A percentile compares a stretch with the other conserved stretches of the same genome.
Evolutionary conservation across 129 eudicot genomes (phyloP).

Genomic region (Flaveria trinervia): DNA sequence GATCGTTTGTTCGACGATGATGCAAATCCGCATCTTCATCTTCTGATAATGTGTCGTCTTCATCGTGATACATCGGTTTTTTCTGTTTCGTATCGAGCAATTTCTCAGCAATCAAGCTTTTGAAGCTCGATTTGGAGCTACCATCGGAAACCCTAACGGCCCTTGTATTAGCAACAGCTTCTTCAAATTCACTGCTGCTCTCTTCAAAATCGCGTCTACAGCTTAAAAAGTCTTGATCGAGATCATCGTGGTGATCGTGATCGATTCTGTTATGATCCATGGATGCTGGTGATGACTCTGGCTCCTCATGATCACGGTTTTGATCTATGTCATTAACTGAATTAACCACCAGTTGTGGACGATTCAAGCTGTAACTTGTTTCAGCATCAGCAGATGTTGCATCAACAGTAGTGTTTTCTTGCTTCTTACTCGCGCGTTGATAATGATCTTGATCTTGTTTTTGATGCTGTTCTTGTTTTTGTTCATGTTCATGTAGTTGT

Average conservation of each 20-base stretch:
- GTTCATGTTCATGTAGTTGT: too few species aligned
- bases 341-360: conserved; percentile 21
- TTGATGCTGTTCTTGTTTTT: not conserved
- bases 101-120: conserved; percentile 40
- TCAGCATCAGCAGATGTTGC: conserved; percentile 26
- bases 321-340: not conserved
- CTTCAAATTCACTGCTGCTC: conserved; percentile 25
- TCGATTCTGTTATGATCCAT: conserved; percentile 10
- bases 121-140: conserved; percentile 18
- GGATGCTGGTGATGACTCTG: not conserved
- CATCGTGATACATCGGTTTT: conserved; percentile 26
- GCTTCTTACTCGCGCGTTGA: not conserved
- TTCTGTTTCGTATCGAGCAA: conserved; percentile 24
- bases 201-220: conserved; percentile 30
- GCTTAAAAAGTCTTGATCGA: conserved; percentile 18
- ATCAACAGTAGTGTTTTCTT: conserved; percentile 14
- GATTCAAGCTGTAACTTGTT: conserved; percentile 25
- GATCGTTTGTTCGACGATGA: conserved; percentile 36
- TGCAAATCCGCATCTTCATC: conserved; percentile 26
- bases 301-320: conserved; percentile 20
- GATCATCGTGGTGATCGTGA: not conserved
- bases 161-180: conserved; percentile 18
- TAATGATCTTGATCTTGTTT: conserved; percentile 27
- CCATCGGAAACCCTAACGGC: conserved; percentile 28
- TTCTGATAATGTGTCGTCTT: conserved; percentile 39